These are phyloP conservation scores for Dispira simplex DNA, from an alignment of 192 early-diverging fungal species.

Conservation along the genomic window DNA sequence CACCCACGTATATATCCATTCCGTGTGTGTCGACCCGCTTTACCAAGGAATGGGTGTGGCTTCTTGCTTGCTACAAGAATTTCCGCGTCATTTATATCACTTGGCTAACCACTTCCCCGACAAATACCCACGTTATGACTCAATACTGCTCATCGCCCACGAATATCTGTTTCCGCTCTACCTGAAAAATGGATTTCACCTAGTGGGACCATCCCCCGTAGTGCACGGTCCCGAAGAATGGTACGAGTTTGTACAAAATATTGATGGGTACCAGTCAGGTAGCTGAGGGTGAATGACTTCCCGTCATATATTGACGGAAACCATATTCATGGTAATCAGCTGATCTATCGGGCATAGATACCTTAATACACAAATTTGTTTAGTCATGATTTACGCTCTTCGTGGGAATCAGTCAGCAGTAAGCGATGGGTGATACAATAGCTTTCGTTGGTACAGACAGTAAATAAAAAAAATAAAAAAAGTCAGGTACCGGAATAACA, in stretches of 20 bases:
- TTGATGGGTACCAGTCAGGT: too few species aligned
- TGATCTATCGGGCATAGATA: background rate
- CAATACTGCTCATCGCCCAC: conserved; percentile 4
- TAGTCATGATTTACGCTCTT: background rate
- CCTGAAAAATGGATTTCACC: background rate
- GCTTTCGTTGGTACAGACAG: background rate
- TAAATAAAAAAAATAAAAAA: background rate
- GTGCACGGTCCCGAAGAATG: conserved; percentile 4
- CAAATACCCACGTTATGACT: background rate
- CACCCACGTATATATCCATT: conserved; percentile 3
- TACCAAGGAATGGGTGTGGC: conserved; percentile 1
- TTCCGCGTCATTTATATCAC: background rate
- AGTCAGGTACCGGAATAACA: background rate
- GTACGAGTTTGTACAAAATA: background rate
- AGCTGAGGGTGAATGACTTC: background rate
- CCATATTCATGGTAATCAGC: too few species aligned
- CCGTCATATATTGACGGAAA: too few species aligned
- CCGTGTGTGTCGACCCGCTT: conserved; percentile 4
- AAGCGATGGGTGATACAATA: background rate
- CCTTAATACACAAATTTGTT: too few species aligned
- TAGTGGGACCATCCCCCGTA: conserved; percentile 2
- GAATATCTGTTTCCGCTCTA: conserved; percentile 9
- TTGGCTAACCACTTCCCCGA: background rate
- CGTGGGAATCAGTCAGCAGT: background rate
- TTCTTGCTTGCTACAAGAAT: background rate